Evolutionary conservation across 441 rosid species (phyloP).

Genomic region (Populus trichocarpa): DNA sequence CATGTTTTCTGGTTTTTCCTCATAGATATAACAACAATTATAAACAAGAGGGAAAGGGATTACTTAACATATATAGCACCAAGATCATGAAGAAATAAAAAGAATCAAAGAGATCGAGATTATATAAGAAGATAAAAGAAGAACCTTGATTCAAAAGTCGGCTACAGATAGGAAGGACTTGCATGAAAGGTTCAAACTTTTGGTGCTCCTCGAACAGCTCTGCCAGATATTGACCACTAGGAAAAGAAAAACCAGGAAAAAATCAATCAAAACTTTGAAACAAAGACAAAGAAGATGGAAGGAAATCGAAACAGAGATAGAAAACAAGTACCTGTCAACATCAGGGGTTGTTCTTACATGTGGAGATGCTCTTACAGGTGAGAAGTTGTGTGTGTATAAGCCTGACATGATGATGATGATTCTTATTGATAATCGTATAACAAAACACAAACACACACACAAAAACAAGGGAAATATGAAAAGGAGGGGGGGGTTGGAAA

Average conservation of each 20-base stretch:
- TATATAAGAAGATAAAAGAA: not conserved
- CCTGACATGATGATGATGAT: conserved; percentile 56
- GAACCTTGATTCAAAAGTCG: conserved; percentile 88
- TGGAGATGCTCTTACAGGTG: conserved; percentile 87
- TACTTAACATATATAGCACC: not conserved
- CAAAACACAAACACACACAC: not conserved
- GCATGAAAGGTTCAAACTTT: conserved; percentile 87
- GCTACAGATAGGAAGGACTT: conserved; percentile 81
- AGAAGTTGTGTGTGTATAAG: conserved; percentile 68
- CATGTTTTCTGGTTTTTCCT: not conserved
- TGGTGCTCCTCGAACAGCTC: conserved; percentile 82
- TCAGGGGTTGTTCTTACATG: conserved; percentile 75
- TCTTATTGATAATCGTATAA: not conserved
- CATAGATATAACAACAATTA: not conserved
- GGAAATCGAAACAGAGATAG: not conserved
- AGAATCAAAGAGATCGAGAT: conserved; percentile 11
- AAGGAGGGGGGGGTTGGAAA: not conserved
- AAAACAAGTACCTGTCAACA: conserved; percentile 51
- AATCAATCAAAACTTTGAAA: conserved; percentile 15
- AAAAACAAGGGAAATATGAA: not conserved
- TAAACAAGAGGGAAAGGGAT: not conserved
- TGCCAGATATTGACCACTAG: conserved; percentile 65
- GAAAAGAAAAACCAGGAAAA: conserved; percentile 3
- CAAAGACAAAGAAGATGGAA: not conserved
- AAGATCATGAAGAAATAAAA: conserved; percentile 8